Conservation (phyloP, 257 asterid genomes). For the Ajuga chamaepitys region DNA sequence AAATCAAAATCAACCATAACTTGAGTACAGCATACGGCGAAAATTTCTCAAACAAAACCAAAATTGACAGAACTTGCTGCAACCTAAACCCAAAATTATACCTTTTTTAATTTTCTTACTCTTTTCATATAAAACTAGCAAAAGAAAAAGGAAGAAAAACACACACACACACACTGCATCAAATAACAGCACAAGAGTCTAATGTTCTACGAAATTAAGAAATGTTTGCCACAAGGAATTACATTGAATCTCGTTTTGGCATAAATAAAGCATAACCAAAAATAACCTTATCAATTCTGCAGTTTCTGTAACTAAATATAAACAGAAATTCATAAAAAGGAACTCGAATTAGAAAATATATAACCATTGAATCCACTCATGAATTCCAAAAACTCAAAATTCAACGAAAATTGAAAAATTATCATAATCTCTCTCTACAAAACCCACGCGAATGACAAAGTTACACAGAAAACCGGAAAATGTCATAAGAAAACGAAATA, state of each 20-base stretch:
- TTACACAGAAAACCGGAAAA: not conserved
- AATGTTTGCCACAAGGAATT: not conserved
- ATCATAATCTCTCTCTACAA: not conserved
- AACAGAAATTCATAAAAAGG: not conserved
- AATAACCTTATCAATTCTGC: not conserved
- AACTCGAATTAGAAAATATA: too few species aligned
- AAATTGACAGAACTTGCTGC: too few species aligned
- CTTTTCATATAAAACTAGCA: not conserved
- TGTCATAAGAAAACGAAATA: not conserved
- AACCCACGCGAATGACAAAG: not conserved
- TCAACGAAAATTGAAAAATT: not conserved
- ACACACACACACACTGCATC: too few species aligned
- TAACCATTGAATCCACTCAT: not conserved
- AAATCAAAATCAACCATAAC: not conserved
- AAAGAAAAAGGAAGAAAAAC: not conserved
- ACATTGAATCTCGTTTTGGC: not conserved
- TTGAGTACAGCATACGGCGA: not conserved
- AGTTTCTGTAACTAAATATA: not conserved
- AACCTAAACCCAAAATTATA: too few species aligned
- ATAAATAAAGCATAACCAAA: slow-evolving; percentile 2
- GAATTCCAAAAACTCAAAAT: not conserved
- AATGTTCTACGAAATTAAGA: too few species aligned
- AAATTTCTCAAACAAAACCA: not conserved
- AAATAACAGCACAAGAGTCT: not conserved
- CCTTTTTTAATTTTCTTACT: too few species aligned